These are phyloP conservation scores for Metschnikowia lachancei DNA, from an alignment of 805 yeast genomes.

Conservation along the genomic window DNA sequence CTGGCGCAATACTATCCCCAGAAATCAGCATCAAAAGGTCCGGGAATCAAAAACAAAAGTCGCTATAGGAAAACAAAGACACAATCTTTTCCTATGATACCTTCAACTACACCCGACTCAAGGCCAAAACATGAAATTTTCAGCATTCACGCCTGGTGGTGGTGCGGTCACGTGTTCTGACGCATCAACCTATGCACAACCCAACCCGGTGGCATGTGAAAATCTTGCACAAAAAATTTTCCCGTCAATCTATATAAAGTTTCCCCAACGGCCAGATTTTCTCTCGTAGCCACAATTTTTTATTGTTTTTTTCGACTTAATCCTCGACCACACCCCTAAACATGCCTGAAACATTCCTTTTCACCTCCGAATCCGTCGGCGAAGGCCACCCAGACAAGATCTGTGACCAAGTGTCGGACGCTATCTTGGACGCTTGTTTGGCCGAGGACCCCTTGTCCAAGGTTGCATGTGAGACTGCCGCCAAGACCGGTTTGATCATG, in stretches of 20 bases:
- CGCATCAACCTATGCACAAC: constrained; percentile 9
- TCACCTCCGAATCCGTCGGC: constrained; percentile 88
- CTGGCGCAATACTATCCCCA: no score
- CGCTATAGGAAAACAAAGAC: no score
- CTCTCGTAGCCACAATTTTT: neutral
- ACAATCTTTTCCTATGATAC: no score
- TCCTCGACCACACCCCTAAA: neutral
- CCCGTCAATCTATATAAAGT: constrained; percentile 9
- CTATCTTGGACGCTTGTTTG: constrained; percentile 95
- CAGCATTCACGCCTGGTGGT: neutral
- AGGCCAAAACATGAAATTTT: neutral
- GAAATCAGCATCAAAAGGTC: no score
- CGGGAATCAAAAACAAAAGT: no score
- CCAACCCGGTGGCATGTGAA: constrained; percentile 8
- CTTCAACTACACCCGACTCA: no score
- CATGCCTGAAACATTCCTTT: constrained; percentile 48
- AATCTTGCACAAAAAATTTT: constrained; percentile 11
- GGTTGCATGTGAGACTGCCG: constrained; percentile 99
- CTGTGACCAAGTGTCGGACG: constrained; percentile 99
- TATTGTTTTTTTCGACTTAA: neutral
- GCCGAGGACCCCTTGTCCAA: constrained; percentile 94
- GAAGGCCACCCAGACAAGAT: constrained; percentile 94
- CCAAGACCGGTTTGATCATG: constrained; percentile 99
- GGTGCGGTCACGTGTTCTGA: constrained; percentile 15
- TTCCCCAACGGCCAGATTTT: neutral